Evolutionary conservation across 352 stramenopile species (phyloP), one percentile per base, ranked within the genome.

Genomic region (Globisporangium cylindrosporum): DNA sequence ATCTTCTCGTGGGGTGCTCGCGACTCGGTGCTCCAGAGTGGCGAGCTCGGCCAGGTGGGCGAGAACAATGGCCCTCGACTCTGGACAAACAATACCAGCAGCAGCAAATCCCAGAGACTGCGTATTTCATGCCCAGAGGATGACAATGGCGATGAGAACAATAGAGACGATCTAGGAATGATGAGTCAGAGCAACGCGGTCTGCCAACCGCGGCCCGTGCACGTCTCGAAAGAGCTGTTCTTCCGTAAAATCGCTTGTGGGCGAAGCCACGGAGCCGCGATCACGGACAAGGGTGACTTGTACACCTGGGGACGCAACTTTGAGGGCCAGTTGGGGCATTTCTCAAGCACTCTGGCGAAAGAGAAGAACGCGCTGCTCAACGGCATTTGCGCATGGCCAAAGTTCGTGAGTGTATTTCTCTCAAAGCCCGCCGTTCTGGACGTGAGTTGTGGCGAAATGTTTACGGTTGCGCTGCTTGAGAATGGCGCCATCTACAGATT

Each of bases 231-330:
- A 2, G 73, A 89, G 6, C 71, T 89, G 1, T 79, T 85, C 27
- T 87, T 92, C 66, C 70, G 66, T 22, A 78, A 82, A 29, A 64
- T 97, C 20, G 78, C 84, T 20, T 97, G 90, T 51, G 92, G 90
- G 20, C 67, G 71, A 29, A 64, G 77, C 29, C 92, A 98, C 63
- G 86, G 79, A 4, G 83, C 80, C 56, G 89, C 89, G 1, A 34
- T 97, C 59, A 95, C 88, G 0, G 67, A 87, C n/a, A 79, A 72
- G 27, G 90, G 91, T 20, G 91, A 96, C 55, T 38, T 97, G 25
- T 97, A 97, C 73, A 92, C 91, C 4, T 98, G 91, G 91, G 92
- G 92, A 2, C 72, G 89, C 18, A 95, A 95, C 66, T 88, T 84
- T 18, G 88, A 97, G 68, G 92, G 90, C 0, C 91, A 98, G 57